These are phyloP conservation scores for Jaltomata sinuosa DNA, from an alignment of 257 asterid species.

Conservation along the genomic window DNA sequence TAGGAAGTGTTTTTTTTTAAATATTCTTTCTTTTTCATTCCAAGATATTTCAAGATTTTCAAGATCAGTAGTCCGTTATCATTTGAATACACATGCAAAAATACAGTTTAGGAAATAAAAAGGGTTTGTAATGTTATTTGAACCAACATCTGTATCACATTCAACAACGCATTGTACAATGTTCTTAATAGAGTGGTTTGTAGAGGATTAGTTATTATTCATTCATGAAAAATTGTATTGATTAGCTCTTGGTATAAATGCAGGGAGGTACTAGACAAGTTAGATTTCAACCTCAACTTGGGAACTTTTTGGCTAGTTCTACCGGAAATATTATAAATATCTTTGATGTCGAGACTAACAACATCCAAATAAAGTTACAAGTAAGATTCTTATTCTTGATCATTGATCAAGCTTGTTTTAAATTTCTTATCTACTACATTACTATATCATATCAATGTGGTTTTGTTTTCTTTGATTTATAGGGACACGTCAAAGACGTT, in stretches of 20 bases:
- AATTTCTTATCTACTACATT: neutral
- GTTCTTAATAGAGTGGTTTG: neutral
- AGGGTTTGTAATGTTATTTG: neutral
- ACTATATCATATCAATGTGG: neutral
- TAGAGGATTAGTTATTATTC: neutral
- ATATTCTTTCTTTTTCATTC: neutral
- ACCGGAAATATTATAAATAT: constrained; percentile 27
- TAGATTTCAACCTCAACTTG: constrained; percentile 34
- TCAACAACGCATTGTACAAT: neutral
- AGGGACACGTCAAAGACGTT: constrained; percentile 36
- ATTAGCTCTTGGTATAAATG: neutral
- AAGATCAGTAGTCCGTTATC: neutral
- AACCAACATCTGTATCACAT: neutral
- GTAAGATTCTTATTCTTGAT: constrained; percentile 9
- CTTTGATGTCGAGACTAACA: constrained; percentile 30
- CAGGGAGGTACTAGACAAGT: constrained; percentile 38
- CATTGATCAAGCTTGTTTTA: neutral
- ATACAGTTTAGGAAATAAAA: neutral
- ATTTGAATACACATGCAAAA: neutral
- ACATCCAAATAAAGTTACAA: constrained; percentile 11
- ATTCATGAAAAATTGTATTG: neutral
- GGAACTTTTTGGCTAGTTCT: constrained; percentile 29
- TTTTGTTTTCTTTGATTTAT: neutral
- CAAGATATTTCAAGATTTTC: neutral
- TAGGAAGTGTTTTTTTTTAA: neutral